phyloP scores from a whole-genome alignment of 2,329 filamentous ascomycete species.

The Cytospora mali region DNA sequence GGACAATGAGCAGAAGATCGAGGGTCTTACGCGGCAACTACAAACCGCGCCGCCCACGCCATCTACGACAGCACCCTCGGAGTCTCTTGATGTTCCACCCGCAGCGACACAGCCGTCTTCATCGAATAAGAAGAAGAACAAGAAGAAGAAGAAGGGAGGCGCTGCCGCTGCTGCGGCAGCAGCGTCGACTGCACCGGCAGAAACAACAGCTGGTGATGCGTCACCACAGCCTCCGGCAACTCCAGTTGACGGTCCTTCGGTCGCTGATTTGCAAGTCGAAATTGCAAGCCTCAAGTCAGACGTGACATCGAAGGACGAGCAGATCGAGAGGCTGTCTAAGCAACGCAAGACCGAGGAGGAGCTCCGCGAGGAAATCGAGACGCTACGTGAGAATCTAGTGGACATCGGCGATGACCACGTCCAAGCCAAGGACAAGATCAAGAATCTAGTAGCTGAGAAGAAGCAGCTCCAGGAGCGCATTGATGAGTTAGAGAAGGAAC shows the following conservation, averaged over 20 bases:
- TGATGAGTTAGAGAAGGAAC: constrained; percentile 69
- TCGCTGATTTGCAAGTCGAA: constrained; percentile 49
- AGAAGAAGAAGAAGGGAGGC: constrained; percentile 83
- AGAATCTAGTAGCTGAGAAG: constrained; percentile 73
- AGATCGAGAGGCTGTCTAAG: constrained; percentile 71
- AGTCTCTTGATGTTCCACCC: constrained; percentile 24
- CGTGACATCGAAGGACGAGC: constrained; percentile 66
- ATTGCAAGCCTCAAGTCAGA: constrained; percentile 55
- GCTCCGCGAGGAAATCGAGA: constrained; percentile 83
- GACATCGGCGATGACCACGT: constrained; percentile 82
- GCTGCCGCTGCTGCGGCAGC: constrained; percentile 43
- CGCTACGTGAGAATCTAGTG: constrained; percentile 76
- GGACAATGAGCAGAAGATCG: constrained; percentile 45
- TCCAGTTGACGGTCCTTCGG: constrained; percentile 35
- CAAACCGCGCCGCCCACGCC: constrained; percentile 34
- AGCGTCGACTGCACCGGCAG: constrained; percentile 43
- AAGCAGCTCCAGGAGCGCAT: constrained; percentile 65
- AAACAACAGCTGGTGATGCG: constrained; percentile 43
- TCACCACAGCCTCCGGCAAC: constrained; percentile 41
- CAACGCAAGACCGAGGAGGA: constrained; percentile 77
- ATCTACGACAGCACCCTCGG: constrained; percentile 26
- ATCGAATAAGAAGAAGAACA: constrained; percentile 68
- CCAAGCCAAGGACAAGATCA: constrained; percentile 75
- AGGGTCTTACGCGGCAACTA: constrained; percentile 44
- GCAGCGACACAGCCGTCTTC: constrained; percentile 20